These are phyloP conservation scores for Aspergillus fructus DNA, from an alignment of 2,329 filamentous ascomycete species.

Conservation along the genomic window DNA sequence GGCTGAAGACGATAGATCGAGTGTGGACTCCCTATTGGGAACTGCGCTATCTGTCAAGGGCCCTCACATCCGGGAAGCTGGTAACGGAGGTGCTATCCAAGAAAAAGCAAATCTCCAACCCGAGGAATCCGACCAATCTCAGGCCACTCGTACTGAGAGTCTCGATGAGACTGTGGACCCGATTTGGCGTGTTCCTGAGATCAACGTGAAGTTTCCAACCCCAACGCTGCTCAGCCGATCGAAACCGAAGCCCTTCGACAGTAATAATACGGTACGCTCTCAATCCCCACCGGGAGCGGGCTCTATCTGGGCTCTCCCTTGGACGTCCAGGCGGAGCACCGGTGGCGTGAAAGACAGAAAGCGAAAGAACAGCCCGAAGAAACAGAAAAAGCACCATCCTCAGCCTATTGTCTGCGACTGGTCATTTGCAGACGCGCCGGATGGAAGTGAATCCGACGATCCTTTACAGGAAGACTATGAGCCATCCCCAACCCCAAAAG, in stretches of 20 bases:
- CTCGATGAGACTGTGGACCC: slow-evolving; percentile 22
- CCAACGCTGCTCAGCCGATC: slow-evolving; percentile 21
- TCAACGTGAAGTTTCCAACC: slow-evolving; percentile 25
- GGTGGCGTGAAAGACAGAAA: slow-evolving; percentile 21
- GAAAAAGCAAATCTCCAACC: slow-evolving; percentile 21
- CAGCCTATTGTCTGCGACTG: slow-evolving; percentile 34
- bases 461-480: slow-evolving; percentile 38
- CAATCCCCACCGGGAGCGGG: slow-evolving; percentile 35
- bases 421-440: slow-evolving; percentile 36
- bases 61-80: slow-evolving; percentile 8
- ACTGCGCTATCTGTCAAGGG: slow-evolving; percentile 17
- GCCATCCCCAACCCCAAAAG: slow-evolving; percentile 32
- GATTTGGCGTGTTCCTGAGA: slow-evolving; percentile 33
- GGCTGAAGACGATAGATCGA: slow-evolving; percentile 22
- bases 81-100: slow-evolving; percentile 4
- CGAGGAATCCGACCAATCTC: slow-evolving; percentile 17
- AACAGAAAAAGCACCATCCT: slow-evolving; percentile 26
- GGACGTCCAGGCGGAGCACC: slow-evolving; percentile 24
- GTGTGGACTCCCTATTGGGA: slow-evolving; percentile 25
- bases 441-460: slow-evolving; percentile 43
- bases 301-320: slow-evolving; percentile 40
- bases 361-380: slow-evolving; percentile 19
- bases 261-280: slow-evolving; percentile 19
- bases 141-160: slow-evolving; percentile 3
- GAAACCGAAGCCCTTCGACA: slow-evolving; percentile 12